These are phyloP conservation scores for Lepidium sativum DNA, from an alignment of 345 rosid genomes.

Conservation along the genomic window DNA sequence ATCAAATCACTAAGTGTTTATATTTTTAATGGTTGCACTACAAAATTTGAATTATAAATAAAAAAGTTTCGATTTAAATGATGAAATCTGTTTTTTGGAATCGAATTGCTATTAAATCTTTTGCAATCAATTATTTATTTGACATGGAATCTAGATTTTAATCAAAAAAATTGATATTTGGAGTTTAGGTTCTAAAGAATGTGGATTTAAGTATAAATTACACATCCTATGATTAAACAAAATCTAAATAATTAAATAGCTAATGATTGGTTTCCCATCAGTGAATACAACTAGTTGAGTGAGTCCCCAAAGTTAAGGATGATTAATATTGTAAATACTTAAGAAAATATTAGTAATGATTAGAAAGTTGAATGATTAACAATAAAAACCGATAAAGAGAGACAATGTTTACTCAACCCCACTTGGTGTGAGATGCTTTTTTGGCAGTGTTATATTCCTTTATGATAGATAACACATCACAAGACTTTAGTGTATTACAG, in stretches of 20 bases:
- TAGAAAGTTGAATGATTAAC: conserved; percentile 11
- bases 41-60: too few species aligned
- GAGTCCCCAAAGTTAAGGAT: conserved; percentile 14
- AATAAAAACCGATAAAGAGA: conserved; percentile 2
- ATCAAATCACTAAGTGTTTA: too few species aligned
- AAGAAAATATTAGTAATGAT: neutral
- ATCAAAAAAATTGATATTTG: too few species aligned
- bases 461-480: conserved; percentile 31
- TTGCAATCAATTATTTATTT: too few species aligned
- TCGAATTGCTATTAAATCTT: too few species aligned
- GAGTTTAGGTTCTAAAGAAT: neutral
- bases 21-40: too few species aligned
- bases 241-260: neutral
- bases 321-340: neutral
- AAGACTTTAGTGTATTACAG: conserved; percentile 12
- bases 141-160: too few species aligned
- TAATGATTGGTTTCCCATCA: conserved; percentile 22
- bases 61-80: too few species aligned
- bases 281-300: neutral
- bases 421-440: conserved; percentile 21
- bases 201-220: neutral
- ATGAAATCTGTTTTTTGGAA: too few species aligned
- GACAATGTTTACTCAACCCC: conserved; percentile 17
- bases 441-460: conserved; percentile 29
- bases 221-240: neutral